Evolutionary conservation across 2,329 filamentous ascomycete genomes (phyloP).

Genomic region (Cladophialophora carrionii): DNA sequence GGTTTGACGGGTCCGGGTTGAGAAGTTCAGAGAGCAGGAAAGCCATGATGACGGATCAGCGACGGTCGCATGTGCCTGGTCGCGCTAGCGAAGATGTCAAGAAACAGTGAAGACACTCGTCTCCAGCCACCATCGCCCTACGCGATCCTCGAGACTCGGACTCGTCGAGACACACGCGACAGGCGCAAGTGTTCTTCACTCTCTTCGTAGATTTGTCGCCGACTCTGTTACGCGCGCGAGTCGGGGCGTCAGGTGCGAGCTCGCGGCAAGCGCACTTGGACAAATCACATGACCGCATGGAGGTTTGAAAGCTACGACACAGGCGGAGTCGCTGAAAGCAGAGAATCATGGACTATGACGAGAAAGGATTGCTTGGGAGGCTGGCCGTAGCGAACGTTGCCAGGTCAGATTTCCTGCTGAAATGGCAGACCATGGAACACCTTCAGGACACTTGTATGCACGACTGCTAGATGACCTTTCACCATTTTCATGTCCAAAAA

Average conservation of each 20-base stretch:
- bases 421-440: background rate
- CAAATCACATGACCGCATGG: background rate
- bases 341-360: background rate
- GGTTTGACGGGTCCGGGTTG: slow-evolving; percentile 26
- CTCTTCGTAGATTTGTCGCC: background rate
- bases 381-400: background rate
- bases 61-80: slow-evolving; percentile 2
- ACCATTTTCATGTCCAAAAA: background rate
- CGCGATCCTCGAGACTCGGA: background rate
- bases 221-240: background rate
- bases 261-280: background rate
- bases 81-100: background rate
- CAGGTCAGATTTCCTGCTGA: background rate
- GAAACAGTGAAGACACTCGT: background rate
- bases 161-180: background rate
- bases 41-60: slow-evolving; percentile 20
- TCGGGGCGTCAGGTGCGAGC: background rate
- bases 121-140: background rate
- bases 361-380: background rate
- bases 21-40: slow-evolving; percentile 29
- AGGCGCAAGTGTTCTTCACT: background rate
- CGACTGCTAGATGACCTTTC: background rate
- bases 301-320: background rate
- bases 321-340: background rate
- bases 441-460: background rate